Evolutionary conservation across 2,329 filamentous ascomycete species (phyloP), one percentile per base, ranked within the genome.

Genomic region (Raffaelea deltoideospora): DNA sequence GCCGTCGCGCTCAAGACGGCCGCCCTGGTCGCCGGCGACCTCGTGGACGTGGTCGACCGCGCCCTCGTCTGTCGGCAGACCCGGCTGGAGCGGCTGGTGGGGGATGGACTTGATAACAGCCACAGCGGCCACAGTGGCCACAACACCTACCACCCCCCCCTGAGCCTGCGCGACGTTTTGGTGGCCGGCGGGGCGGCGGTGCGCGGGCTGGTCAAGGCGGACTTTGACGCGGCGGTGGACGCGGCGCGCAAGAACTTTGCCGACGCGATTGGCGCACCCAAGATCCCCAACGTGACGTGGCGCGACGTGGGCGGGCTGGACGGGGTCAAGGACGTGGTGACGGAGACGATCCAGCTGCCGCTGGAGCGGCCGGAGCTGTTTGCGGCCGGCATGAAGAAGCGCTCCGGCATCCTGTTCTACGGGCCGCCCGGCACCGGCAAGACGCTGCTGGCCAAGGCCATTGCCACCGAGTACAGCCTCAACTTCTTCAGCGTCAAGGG

Each of bases 211-310:
- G 87, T 77, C 1, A 82, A 82, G 46, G 65, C 69, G 3, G 90
- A 98, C 55, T 88, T 96, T 45, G 86, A 94, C 37, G 61, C 78
- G n/a, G 90, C 90, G 0, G 88, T 98, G 4, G 88, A 96, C 41
- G 85, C 87, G 6, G 90, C 90, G 1, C 77, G 90, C 37, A 95
- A 95, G 67, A 96, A 95, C 58, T 98, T 98, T 54, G 88, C 90
- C 6, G 90, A 96, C 55, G 80, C 88, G 0, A 98, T 98, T 45
- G 90, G 90, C 19, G 90, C 90, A 5, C 90, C 90, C 3, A 96
- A 96, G 67, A 96, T 96, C 43, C 90, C 88, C 7, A 95, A 94
- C 44, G 90, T 98, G 7, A 79, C 79, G 18, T 98, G 88, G 88
- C 80, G 88, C 47, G 88, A 98, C 54, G 88, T 98, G 17, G 88